Percentiles rank a stretch among this genome's conserved stretches.
Conservation (phyloP, 2,329 filamentous ascomycete genomes). For the Exutisphaerella laricina region DNA sequence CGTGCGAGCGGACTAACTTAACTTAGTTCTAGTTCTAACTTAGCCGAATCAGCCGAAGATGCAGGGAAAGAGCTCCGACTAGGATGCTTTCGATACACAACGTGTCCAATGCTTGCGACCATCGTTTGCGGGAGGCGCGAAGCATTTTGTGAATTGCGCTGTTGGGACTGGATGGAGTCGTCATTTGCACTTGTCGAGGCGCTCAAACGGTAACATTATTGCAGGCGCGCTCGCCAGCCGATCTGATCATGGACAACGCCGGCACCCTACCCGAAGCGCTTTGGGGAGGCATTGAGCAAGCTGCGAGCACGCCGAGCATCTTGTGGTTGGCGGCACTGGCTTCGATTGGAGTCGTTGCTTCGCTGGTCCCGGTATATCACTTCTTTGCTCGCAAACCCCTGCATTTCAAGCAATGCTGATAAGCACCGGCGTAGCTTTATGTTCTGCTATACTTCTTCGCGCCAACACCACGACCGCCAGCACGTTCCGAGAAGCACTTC, state of each 20-base stretch:
- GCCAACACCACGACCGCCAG: constrained; percentile 68
- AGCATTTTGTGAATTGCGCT: no score
- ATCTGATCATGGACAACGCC: constrained; percentile 31
- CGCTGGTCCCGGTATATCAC: constrained; percentile 14
- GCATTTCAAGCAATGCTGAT: constrained; percentile 9
- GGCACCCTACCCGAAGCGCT: constrained; percentile 27
- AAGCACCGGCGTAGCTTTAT: constrained; percentile 22
- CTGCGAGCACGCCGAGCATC: constrained; percentile 22
- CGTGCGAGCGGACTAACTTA: no score
- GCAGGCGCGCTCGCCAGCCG: no score
- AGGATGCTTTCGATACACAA: no score
- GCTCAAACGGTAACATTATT: no score
- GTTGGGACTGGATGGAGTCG: no score
- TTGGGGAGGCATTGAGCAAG: constrained; percentile 27
- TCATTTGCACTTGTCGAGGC: no score
- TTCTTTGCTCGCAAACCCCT: background rate
- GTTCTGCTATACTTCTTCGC: constrained; percentile 65
- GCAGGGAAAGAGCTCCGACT: no score
- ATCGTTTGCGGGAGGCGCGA: no score
- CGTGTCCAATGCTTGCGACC: no score
- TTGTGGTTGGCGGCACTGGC: constrained; percentile 24
- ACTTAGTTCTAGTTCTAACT: no score
- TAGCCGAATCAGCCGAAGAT: no score
- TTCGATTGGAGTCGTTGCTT: constrained; percentile 15
- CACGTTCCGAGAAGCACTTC: constrained; percentile 79